Percentiles rank a stretch among this genome's conserved stretches.
phyloP scores from a whole-genome alignment of 1,139 yeast genomes.

The Hyphopichia wangnamkhiaoensis region DNA sequence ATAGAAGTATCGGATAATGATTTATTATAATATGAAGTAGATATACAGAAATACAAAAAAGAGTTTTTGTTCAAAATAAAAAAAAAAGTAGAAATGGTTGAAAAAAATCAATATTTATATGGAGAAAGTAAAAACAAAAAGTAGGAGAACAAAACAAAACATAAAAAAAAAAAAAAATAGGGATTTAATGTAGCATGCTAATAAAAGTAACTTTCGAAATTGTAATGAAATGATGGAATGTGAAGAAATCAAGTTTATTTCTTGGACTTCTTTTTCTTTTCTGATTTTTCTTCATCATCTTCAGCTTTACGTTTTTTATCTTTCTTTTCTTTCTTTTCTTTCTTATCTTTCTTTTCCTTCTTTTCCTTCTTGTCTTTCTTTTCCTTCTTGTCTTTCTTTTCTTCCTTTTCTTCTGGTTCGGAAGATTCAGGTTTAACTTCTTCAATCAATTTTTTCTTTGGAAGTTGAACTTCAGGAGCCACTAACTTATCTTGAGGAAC shows the following conservation, averaged over 20 bases:
- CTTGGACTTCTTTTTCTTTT: slow-evolving; percentile 48
- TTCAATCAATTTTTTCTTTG: slow-evolving; percentile 48
- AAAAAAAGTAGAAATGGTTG: slow-evolving; percentile 19
- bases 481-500: slow-evolving; percentile 49
- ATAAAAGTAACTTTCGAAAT: background rate
- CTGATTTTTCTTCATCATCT: slow-evolving; percentile 42
- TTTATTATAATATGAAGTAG: slow-evolving; percentile 1
- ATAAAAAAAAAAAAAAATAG: slow-evolving; percentile 6
- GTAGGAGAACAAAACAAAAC: background rate
- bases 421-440: slow-evolving; percentile 29
- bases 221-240: background rate
- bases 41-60: slow-evolving; percentile 1
- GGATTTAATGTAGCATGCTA: slow-evolving; percentile 5
- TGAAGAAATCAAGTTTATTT: slow-evolving; percentile 11
- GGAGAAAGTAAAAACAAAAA: background rate
- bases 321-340: slow-evolving; percentile 53
- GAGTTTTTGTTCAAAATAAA: background rate
- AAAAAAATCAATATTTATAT: slow-evolving; percentile 8
- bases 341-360: slow-evolving; percentile 43
- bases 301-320: slow-evolving; percentile 58
- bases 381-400: slow-evolving; percentile 67
- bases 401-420: slow-evolving; percentile 52
- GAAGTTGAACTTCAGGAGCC: slow-evolving; percentile 53
- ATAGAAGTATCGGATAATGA: background rate
- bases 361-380: slow-evolving; percentile 64